A percentile compares a stretch with the other conserved stretches of the same genome.
These are phyloP conservation scores for Astrocystis sublimbata DNA, from an alignment of 495 filamentous ascomycete genomes.

Conservation along the genomic window DNA sequence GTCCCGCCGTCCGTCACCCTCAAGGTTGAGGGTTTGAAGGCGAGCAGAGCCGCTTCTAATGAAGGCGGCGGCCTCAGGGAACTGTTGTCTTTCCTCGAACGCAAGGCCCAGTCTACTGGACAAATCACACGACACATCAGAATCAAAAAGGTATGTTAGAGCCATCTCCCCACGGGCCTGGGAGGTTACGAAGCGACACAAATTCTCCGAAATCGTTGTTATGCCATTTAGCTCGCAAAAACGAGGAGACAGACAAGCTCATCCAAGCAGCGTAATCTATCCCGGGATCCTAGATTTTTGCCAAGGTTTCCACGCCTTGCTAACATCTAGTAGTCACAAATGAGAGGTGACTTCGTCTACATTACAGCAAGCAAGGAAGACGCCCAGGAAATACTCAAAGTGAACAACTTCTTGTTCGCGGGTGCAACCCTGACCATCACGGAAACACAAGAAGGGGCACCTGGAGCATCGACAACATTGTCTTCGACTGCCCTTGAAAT, in stretches of 20 bases:
- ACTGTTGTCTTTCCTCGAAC: slow-evolving; percentile 77
- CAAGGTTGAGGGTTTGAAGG: slow-evolving; percentile 67
- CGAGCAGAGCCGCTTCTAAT: slow-evolving; percentile 72
- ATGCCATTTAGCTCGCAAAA: slow-evolving; percentile 52
- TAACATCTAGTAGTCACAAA: slow-evolving; percentile 72
- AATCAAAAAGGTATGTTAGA: slow-evolving; percentile 81
- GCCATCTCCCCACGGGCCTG: slow-evolving; percentile 35
- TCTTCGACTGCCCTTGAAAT: slow-evolving; percentile 47
- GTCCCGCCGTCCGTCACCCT: slow-evolving; percentile 40
- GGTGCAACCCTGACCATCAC: slow-evolving; percentile 58
- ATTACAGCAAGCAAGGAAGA: slow-evolving; percentile 66
- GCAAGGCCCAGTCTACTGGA: slow-evolving; percentile 64
- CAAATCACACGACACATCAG: slow-evolving; percentile 57
- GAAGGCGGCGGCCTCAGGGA: slow-evolving; percentile 69
- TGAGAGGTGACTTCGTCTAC: slow-evolving; percentile 68
- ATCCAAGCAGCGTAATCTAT: slow-evolving; percentile 35
- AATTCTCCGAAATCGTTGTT: slow-evolving; percentile 48
- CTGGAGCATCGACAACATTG: slow-evolving; percentile 26
- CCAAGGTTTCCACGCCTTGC: slow-evolving; percentile 59
- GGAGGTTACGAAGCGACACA: slow-evolving; percentile 45
- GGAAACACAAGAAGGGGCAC: slow-evolving; percentile 34
- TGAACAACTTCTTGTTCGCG: slow-evolving; percentile 67
- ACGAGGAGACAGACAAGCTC: slow-evolving; percentile 49
- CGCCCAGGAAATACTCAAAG: slow-evolving; percentile 57
- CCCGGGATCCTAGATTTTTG: slow-evolving; percentile 47